Percentiles rank a stretch among this genome's conserved stretches.
These are phyloP conservation scores for Sclerotinia spermophila DNA, from an alignment of 2,329 filamentous ascomycete genomes.

Conservation along the genomic window DNA sequence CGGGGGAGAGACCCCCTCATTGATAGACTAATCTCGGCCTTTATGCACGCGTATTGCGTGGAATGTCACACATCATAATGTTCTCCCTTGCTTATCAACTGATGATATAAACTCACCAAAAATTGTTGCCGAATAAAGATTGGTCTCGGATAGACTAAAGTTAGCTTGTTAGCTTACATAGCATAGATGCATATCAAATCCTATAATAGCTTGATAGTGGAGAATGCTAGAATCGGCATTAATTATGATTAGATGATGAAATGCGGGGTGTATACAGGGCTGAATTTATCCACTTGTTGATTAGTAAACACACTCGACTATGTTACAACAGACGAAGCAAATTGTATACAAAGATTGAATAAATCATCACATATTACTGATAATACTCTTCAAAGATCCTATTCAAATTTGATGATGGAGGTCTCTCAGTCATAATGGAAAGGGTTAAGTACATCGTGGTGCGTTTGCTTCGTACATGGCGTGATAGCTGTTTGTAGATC, in stretches of 20 bases:
- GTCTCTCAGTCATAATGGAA: no score
- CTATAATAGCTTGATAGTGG: neutral
- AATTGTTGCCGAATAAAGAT: neutral
- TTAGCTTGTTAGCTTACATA: neutral
- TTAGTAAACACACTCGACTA: neutral
- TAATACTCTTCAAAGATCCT: no score
- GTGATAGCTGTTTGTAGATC: no score
- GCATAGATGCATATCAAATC: neutral
- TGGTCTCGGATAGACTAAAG: neutral
- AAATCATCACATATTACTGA: no score
- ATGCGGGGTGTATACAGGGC: neutral
- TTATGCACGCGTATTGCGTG: neutral
- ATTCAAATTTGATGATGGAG: no score
- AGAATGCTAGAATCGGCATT: neutral
- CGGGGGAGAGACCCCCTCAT: neutral
- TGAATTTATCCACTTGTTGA: neutral
- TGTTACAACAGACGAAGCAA: no score
- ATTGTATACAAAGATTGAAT: no score
- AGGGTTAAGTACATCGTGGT: no score
- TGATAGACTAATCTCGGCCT: neutral
- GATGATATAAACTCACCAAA: neutral
- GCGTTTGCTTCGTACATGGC: no score
- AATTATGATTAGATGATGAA: neutral
- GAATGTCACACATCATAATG: neutral
- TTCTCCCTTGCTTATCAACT: neutral